phyloP scores from a whole-genome alignment of 2,329 filamentous ascomycete species.

The Pseudocercospora cruenta region DNA sequence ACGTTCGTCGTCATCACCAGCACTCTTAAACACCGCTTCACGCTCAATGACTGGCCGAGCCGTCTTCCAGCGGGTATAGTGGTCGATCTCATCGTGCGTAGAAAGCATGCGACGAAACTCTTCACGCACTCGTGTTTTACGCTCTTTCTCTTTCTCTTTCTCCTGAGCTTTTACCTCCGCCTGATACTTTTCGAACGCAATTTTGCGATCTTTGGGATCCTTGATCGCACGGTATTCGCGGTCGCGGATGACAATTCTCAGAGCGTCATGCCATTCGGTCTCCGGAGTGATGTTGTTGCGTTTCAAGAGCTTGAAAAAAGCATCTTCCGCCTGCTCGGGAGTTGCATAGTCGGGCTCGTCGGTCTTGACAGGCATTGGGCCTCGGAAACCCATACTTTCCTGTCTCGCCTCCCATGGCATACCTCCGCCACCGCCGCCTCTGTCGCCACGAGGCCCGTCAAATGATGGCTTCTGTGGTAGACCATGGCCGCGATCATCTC shows the following conservation, averaged over 20 bases:
- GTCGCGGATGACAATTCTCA: conserved; percentile 84
- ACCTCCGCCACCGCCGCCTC: conserved; percentile 28
- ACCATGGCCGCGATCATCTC: conserved; percentile 45
- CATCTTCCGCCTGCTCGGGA: conserved; percentile 85
- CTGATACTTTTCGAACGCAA: conserved; percentile 93
- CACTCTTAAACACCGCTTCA: conserved; percentile 93
- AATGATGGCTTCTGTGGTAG: conserved; percentile 45
- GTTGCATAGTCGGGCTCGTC: conserved; percentile 71
- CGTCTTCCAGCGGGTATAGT: conserved; percentile 97
- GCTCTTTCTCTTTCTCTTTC: conserved; percentile 91
- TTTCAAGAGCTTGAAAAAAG: conserved; percentile 87
- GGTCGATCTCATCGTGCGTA: conserved; percentile 94
- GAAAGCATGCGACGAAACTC: conserved; percentile 97
- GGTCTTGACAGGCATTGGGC: conserved; percentile 38
- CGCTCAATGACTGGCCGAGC: conserved; percentile 91
- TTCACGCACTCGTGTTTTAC: conserved; percentile 84
- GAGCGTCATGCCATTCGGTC: conserved; percentile 89
- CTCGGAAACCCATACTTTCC: conserved; percentile 39
- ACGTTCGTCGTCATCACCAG: conserved; percentile 82
- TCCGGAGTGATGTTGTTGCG: conserved; percentile 85
- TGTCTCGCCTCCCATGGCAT: conserved; percentile 38
- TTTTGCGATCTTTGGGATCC: conserved; percentile 86
- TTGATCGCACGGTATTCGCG: conserved; percentile 91
- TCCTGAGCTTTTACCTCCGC: conserved; percentile 88
- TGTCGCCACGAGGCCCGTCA: conserved; percentile 33